phyloP scores from a whole-genome alignment of 2,329 filamentous ascomycete genomes.

The Claviceps maximensis region DNA sequence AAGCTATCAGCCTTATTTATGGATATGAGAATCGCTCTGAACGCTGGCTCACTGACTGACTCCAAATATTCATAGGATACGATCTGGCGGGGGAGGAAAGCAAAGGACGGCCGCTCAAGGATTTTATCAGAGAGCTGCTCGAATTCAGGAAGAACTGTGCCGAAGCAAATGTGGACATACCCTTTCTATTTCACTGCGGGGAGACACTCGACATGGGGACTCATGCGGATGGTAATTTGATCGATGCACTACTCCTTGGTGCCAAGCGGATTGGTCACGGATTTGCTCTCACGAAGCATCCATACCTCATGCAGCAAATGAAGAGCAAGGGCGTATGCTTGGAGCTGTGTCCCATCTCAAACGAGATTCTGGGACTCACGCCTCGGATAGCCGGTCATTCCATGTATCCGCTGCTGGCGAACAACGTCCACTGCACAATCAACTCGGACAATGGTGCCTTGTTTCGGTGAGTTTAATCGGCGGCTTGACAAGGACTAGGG shows the following conservation, averaged over 20 bases:
- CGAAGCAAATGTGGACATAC: slow-evolving; percentile 39
- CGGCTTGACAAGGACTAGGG: not conserved
- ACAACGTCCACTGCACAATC: slow-evolving; percentile 59
- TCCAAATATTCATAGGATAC: slow-evolving; percentile 34
- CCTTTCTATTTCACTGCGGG: slow-evolving; percentile 65
- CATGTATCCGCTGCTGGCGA: slow-evolving; percentile 55
- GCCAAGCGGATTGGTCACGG: slow-evolving; percentile 63
- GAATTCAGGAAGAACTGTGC: slow-evolving; percentile 41
- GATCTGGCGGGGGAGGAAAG: slow-evolving; percentile 59
- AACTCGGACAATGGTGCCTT: slow-evolving; percentile 65
- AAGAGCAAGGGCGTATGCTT: slow-evolving; percentile 51
- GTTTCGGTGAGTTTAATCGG: slow-evolving; percentile 39
- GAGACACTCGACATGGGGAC: slow-evolving; percentile 57
- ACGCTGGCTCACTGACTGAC: not conserved
- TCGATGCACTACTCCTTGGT: slow-evolving; percentile 52
- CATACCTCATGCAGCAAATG: slow-evolving; percentile 52
- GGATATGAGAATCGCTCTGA: not conserved
- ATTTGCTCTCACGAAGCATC: slow-evolving; percentile 55
- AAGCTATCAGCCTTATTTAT: not conserved
- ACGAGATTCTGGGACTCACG: slow-evolving; percentile 60
- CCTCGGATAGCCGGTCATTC: slow-evolving; percentile 51
- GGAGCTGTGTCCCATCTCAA: slow-evolving; percentile 68
- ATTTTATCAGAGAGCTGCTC: slow-evolving; percentile 41
- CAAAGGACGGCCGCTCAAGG: slow-evolving; percentile 43
- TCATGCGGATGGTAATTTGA: slow-evolving; percentile 52